A percentile compares a stretch with the other conserved stretches of the same genome.
Evolutionary conservation across 2,329 filamentous ascomycete species (phyloP).

Genomic region (Aspergillus flavus): DNA sequence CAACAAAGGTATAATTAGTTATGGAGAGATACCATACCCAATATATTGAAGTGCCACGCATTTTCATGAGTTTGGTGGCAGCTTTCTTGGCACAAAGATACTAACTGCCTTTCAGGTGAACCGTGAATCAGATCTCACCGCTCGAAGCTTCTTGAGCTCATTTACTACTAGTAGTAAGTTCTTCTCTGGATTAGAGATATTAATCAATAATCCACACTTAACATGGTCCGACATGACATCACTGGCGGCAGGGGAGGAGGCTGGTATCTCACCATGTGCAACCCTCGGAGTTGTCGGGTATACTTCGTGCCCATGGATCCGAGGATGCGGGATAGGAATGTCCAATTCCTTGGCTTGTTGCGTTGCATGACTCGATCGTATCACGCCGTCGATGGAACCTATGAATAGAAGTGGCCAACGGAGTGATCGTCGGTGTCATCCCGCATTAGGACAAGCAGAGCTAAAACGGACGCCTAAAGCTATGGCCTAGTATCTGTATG

Average conservation of each 20-base stretch:
- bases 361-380: background rate
- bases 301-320: background rate
- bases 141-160: background rate
- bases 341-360: background rate
- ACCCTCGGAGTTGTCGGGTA: constrained; percentile 1
- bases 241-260: background rate
- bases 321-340: background rate
- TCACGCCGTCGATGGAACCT: background rate
- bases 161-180: no score
- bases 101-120: background rate
- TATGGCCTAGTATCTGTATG: constrained; percentile 2
- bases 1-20: background rate
- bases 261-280: background rate
- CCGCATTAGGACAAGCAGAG: background rate
- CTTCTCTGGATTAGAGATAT: background rate
- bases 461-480: background rate
- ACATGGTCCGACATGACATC: background rate
- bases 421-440: background rate
- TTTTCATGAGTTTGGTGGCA: background rate
- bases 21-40: background rate
- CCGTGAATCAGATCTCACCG: background rate
- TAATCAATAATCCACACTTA: background rate
- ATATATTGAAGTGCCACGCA: background rate
- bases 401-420: background rate
- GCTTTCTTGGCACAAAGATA: background rate